These are phyloP conservation scores for Penicillium silybi DNA, from an alignment of 495 filamentous ascomycete genomes.

Conservation along the genomic window DNA sequence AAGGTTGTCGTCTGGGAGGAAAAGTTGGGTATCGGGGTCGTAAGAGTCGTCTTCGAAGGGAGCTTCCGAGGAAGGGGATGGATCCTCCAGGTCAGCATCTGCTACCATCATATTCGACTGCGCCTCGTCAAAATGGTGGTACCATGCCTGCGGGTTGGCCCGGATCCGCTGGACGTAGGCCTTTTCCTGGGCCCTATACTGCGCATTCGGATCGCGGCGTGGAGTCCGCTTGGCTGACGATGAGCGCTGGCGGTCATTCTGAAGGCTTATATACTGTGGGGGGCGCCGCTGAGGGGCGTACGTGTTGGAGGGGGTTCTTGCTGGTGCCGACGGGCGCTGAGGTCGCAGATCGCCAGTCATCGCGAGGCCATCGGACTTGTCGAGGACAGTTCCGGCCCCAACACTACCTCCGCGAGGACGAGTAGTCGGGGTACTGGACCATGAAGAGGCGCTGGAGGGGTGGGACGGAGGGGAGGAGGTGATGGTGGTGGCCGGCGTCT, in stretches of 20 bases:
- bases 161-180: constrained; percentile 75
- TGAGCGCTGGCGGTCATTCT: constrained; percentile 49
- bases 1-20: constrained; percentile 79
- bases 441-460: constrained; percentile 38
- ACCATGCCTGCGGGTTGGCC: constrained; percentile 62
- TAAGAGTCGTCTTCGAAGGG: constrained; percentile 80
- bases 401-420: constrained; percentile 42
- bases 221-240: constrained; percentile 48
- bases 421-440: constrained; percentile 32
- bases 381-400: constrained; percentile 29
- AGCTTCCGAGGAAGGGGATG: constrained; percentile 78
- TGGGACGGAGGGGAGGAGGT: constrained; percentile 40
- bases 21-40: constrained; percentile 89
- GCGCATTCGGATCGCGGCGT: constrained; percentile 68
- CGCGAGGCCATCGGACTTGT: constrained; percentile 30
- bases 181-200: constrained; percentile 77
- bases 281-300: constrained; percentile 75
- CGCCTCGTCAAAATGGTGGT: constrained; percentile 70
- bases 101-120: constrained; percentile 61
- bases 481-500: constrained; percentile 41
- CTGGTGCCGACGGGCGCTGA: constrained; percentile 58
- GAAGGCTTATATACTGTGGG: constrained; percentile 53
- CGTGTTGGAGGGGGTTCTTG: constrained; percentile 65
- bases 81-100: constrained; percentile 86
- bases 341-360: constrained; percentile 30